These are phyloP conservation scores for Stenogyne calaminthoides DNA, from an alignment of 305 asterid genomes.

Conservation along the genomic window DNA sequence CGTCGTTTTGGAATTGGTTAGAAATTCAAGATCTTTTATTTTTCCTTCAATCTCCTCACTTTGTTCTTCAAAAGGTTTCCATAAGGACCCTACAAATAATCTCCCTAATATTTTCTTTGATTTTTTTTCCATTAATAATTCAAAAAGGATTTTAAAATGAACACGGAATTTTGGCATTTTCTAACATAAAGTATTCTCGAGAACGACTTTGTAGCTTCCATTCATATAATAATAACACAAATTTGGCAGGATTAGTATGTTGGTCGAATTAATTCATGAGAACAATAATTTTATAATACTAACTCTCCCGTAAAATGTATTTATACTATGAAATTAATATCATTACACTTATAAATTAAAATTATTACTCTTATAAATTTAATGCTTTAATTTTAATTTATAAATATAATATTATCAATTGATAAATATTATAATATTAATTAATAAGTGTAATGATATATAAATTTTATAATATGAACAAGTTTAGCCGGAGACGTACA, in stretches of 20 bases:
- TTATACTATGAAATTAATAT: too few relatives aligned
- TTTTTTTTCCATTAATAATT: conserved; percentile 14
- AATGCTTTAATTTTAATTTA: too few relatives aligned
- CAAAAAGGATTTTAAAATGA: background rate
- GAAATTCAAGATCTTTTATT: conserved; percentile 33
- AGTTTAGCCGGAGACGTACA: too few relatives aligned
- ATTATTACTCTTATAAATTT: too few relatives aligned
- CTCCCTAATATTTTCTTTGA: conserved; percentile 20
- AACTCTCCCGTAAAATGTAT: too few relatives aligned
- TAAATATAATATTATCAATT: too few relatives aligned
- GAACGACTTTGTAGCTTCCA: conserved; percentile 39
- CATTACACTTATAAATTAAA: too few relatives aligned
- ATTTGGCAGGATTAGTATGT: conserved; percentile 4
- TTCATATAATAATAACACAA: conserved; percentile 7
- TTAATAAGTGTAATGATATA: too few relatives aligned
- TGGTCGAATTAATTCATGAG: background rate
- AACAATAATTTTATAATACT: too few relatives aligned
- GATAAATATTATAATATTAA: too few relatives aligned
- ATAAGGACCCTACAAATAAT: conserved; percentile 51
- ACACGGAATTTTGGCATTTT: conserved; percentile 21
- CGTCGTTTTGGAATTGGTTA: conserved; percentile 38
- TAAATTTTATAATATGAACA: too few relatives aligned
- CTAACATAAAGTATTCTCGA: conserved; percentile 28
- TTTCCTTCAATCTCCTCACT: conserved; percentile 30
- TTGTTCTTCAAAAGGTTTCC: conserved; percentile 54